phyloP scores from a whole-genome alignment of 176 grass and related monocot species.

The Oryza meridionalis region DNA sequence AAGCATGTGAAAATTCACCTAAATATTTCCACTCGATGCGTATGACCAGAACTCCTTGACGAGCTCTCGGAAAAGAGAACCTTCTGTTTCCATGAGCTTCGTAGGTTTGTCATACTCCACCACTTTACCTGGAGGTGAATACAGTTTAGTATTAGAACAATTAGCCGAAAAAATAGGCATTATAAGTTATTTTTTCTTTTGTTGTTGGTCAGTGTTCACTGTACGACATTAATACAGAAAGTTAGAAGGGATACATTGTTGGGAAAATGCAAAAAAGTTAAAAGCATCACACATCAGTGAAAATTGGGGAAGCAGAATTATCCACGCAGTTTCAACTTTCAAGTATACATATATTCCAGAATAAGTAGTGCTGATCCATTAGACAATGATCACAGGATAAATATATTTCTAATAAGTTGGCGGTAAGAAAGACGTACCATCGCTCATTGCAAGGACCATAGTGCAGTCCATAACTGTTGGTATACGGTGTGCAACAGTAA shows the following conservation, averaged over 20 bases:
- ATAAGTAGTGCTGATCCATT: not conserved
- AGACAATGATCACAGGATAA: not conserved
- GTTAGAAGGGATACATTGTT: not conserved
- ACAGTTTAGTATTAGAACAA: not conserved
- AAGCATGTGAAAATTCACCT: not conserved
- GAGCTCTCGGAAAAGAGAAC: constrained; percentile 61
- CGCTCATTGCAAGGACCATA: constrained; percentile 83
- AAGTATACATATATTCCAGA: constrained; percentile 7
- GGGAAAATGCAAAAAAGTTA: not conserved
- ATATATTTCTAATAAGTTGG: not conserved
- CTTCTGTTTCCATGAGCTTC: constrained; percentile 79
- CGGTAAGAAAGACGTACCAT: constrained; percentile 52
- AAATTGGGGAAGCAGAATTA: not conserved
- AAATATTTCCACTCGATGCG: constrained; percentile 41
- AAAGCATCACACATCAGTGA: not conserved
- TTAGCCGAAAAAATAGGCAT: no score
- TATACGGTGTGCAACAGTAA: constrained; percentile 86
- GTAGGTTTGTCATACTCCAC: constrained; percentile 73
- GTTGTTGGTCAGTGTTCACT: not conserved
- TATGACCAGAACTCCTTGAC: constrained; percentile 88
- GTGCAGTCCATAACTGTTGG: constrained; percentile 86
- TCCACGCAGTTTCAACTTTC: not conserved
- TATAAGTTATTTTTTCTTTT: not conserved
- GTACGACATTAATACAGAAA: not conserved
- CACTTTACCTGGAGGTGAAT: constrained; percentile 50